Conservation (phyloP, 192 early-diverging fungal species). For the Coemansia sp. region DNA sequence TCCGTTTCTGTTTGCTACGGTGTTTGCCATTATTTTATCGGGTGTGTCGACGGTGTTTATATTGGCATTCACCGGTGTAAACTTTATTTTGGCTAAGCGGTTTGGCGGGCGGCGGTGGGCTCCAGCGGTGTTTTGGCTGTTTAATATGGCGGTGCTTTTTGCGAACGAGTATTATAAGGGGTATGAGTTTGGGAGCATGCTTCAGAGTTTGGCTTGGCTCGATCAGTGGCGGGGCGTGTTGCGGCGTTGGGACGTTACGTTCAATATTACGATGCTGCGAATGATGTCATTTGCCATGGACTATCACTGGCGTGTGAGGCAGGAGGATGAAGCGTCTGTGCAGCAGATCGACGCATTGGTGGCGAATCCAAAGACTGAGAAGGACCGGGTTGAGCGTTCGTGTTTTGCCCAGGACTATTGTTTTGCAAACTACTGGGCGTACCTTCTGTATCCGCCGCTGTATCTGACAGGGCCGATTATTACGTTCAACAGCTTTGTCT, state of each 20-base stretch:
- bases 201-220: constrained; percentile 64
- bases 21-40: constrained; percentile 69
- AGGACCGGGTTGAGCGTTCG: constrained; percentile 64
- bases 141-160: constrained; percentile 81
- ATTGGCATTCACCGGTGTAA: constrained; percentile 61
- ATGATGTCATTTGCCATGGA: constrained; percentile 95
- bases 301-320: constrained; percentile 77
- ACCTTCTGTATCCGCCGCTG: constrained; percentile 87
- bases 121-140: constrained; percentile 79
- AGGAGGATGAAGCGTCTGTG: constrained; percentile 41
- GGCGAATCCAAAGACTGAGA: constrained; percentile 47
- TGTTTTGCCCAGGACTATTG: constrained; percentile 72
- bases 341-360: constrained; percentile 24
- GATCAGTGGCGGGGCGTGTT: constrained; percentile 74
- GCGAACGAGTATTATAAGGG: constrained; percentile 76
- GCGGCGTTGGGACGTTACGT: constrained; percentile 85
- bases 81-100: constrained; percentile 67
- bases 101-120: constrained; percentile 60
- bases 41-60: constrained; percentile 85
- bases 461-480: constrained; percentile 96
- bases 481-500: constrained; percentile 90
- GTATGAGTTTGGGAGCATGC: constrained; percentile 66
- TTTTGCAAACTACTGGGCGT: constrained; percentile 77
- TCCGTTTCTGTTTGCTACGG: constrained; percentile 62
- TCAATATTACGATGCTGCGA: constrained; percentile 88